Conservation (phyloP, 768 basidiomycete species). For the Lactarius akahatsu region DNA sequence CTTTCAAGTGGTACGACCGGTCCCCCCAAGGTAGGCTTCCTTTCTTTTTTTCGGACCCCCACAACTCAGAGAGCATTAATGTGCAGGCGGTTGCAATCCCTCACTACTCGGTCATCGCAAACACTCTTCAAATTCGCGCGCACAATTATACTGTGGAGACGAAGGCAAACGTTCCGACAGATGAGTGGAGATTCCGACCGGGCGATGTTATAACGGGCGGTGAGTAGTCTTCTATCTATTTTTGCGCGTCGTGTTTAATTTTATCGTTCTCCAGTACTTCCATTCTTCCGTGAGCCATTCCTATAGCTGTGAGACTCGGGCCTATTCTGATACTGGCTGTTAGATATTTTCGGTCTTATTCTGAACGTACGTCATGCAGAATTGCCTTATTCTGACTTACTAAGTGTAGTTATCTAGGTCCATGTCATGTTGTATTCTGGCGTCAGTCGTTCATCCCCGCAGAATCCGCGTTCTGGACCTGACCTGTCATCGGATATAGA, state of each 20-base stretch:
- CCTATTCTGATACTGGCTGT: not conserved
- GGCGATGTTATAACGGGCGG: slow-evolving; percentile 63
- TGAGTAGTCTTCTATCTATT: slow-evolving; percentile 31
- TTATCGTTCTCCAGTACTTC: slow-evolving; percentile 30
- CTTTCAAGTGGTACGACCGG: slow-evolving; percentile 80
- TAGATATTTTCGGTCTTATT: slow-evolving; percentile 48
- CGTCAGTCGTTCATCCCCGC: slow-evolving; percentile 23
- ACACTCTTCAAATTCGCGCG: slow-evolving; percentile 36
- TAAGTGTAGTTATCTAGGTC: slow-evolving; percentile 28
- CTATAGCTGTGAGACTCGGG: not conserved
- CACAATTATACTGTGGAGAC: slow-evolving; percentile 34
- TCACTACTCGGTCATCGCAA: slow-evolving; percentile 62
- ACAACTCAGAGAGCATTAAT: slow-evolving; percentile 33
- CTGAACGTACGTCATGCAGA: slow-evolving; percentile 26
- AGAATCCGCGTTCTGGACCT: not conserved
- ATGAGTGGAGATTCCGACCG: slow-evolving; percentile 45
- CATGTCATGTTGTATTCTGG: slow-evolving; percentile 34
- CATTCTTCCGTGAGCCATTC: slow-evolving; percentile 34
- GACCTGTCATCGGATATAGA: slow-evolving; percentile 25
- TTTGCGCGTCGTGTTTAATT: not conserved
- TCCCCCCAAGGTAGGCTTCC: slow-evolving; percentile 35
- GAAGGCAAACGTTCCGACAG: slow-evolving; percentile 34
- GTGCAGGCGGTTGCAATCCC: slow-evolving; percentile 62
- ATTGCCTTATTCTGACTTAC: not conserved
- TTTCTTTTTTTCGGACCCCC: slow-evolving; percentile 31